These are phyloP conservation scores for Trichoderma polysporum DNA, from an alignment of 2,329 filamentous ascomycete species.

Conservation along the genomic window DNA sequence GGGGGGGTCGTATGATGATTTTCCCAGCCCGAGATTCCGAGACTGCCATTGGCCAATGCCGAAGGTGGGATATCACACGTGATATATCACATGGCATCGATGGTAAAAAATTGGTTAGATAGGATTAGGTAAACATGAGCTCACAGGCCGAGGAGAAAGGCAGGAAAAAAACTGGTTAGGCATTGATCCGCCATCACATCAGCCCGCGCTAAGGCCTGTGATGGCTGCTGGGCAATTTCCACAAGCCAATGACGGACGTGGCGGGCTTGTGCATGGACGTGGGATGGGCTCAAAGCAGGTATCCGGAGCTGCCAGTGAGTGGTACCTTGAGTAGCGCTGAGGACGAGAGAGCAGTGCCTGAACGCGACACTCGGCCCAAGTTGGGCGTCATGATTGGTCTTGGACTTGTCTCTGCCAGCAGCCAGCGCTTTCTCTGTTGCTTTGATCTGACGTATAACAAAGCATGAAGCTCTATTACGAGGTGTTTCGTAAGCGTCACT, in stretches of 20 bases:
- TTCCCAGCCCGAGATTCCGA: slow-evolving; percentile 18
- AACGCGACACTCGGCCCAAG: background rate
- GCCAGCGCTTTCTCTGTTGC: too few species aligned
- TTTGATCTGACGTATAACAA: too few species aligned
- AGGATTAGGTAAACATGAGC: slow-evolving; percentile 9
- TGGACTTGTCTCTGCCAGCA: too few species aligned
- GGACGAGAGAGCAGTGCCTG: background rate
- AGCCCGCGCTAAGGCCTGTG: background rate
- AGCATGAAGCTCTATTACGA: too few species aligned
- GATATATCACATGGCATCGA: slow-evolving; percentile 23
- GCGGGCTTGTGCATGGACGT: background rate
- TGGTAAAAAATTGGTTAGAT: background rate
- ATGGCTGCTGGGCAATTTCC: slow-evolving; percentile 15
- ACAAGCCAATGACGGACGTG: slow-evolving; percentile 5
- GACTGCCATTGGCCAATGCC: slow-evolving; percentile 34
- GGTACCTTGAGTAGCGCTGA: too few species aligned
- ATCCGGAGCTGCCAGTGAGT: background rate
- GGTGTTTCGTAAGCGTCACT: background rate
- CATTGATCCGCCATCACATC: slow-evolving; percentile 1
- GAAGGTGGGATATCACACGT: slow-evolving; percentile 26
- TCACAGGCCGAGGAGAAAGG: background rate
- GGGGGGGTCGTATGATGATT: slow-evolving; percentile 21
- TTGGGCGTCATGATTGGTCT: too few species aligned
- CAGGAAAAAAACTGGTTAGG: slow-evolving; percentile 4
- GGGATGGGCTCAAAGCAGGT: background rate